Percentiles rank a stretch among this genome's conserved stretches.
phyloP scores from a whole-genome alignment of 257 asterid species.

The Salvia hispanica region DNA sequence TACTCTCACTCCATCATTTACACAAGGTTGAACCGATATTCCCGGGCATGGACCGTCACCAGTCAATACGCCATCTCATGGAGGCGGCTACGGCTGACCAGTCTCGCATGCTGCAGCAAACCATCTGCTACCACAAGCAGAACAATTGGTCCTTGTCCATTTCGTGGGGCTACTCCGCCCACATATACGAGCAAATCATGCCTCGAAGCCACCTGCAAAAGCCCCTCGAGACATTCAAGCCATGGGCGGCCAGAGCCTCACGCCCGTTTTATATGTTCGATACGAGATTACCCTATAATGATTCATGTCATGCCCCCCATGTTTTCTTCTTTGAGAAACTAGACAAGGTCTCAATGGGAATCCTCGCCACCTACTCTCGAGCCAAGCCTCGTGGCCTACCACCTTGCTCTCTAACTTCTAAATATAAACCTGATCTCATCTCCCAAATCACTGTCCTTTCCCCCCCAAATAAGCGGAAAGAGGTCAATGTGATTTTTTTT shows the following conservation, averaged over 20 bases:
- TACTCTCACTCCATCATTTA: constrained; percentile 77
- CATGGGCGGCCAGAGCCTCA: too few relatives aligned
- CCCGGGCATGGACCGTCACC: constrained; percentile 50
- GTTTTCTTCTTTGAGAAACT: constrained; percentile 49
- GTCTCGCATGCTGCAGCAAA: constrained; percentile 69
- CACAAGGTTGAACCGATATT: constrained; percentile 64
- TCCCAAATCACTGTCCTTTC: constrained; percentile 49
- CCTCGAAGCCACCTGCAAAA: constrained; percentile 55
- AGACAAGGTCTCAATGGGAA: not conserved
- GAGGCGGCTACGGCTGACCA: constrained; percentile 65
- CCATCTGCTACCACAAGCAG: constrained; percentile 57
- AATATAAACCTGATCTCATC: constrained; percentile 43
- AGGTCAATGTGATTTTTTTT: constrained; percentile 30
- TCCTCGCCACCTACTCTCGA: constrained; percentile 45
- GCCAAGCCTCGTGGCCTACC: constrained; percentile 35
- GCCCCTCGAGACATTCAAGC: constrained; percentile 75
- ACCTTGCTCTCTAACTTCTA: constrained; percentile 37
- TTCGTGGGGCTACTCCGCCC: constrained; percentile 81
- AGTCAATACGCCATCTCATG: constrained; percentile 69
- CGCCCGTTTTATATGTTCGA: constrained; percentile 66
- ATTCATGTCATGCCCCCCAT: constrained; percentile 60
- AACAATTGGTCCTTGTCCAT: constrained; percentile 65
- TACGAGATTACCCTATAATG: constrained; percentile 47
- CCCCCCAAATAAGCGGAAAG: constrained; percentile 42
- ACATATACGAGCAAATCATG: constrained; percentile 56